Evolutionary conservation across 2,329 filamentous ascomycete genomes (phyloP).

Genomic region (Paramyrothecium roridum): DNA sequence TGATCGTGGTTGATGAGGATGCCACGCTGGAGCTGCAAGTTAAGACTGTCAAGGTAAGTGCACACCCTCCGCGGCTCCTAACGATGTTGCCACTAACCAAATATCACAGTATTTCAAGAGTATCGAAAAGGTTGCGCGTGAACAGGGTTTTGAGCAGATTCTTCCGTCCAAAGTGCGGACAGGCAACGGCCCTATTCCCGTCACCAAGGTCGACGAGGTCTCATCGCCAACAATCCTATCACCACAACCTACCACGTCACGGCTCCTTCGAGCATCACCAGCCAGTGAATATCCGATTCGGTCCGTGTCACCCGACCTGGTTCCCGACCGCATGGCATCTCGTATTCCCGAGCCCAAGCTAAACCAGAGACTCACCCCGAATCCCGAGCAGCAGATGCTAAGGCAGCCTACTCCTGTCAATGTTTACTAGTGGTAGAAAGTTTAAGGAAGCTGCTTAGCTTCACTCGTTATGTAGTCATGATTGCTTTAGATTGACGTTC

Average conservation of each 20-base stretch:
- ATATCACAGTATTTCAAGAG: slow-evolving; percentile 62
- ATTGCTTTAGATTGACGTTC: neutral
- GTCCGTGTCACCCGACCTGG: slow-evolving; percentile 55
- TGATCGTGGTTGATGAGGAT: slow-evolving; percentile 83
- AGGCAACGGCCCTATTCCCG: slow-evolving; percentile 37
- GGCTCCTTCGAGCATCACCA: slow-evolving; percentile 51
- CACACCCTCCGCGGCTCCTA: no score
- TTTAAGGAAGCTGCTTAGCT: neutral
- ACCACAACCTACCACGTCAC: slow-evolving; percentile 54
- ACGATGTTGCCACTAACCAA: neutral
- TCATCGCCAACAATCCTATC: slow-evolving; percentile 43
- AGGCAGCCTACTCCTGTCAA: slow-evolving; percentile 4
- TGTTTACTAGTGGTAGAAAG: neutral
- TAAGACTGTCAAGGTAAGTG: slow-evolving; percentile 63
- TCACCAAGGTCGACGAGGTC: slow-evolving; percentile 39
- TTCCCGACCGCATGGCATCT: slow-evolving; percentile 62
- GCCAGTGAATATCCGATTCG: slow-evolving; percentile 53
- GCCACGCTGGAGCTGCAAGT: slow-evolving; percentile 70
- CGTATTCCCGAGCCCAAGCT: slow-evolving; percentile 49
- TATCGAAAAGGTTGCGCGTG: slow-evolving; percentile 61
- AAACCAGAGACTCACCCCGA: slow-evolving; percentile 42
- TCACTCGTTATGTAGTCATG: neutral
- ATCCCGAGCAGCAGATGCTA: slow-evolving; percentile 40
- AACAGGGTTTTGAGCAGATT: slow-evolving; percentile 56
- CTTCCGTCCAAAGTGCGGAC: slow-evolving; percentile 55